A percentile compares a stretch with the other conserved stretches of the same genome.
These are phyloP conservation scores for Haemoproteus tartakovskyi DNA, from an alignment of 169 alveolate species.

Conservation along the genomic window DNA sequence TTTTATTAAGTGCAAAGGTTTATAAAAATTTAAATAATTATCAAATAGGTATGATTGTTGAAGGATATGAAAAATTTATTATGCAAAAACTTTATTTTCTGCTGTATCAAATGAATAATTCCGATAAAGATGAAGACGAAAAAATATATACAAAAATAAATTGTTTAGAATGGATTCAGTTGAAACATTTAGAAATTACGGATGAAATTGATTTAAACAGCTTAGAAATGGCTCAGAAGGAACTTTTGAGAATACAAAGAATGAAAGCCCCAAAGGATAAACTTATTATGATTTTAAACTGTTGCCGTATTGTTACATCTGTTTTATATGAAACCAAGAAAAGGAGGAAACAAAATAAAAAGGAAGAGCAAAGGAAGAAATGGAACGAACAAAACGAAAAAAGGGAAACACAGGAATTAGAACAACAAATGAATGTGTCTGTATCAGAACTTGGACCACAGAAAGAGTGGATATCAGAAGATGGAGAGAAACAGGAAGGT, in stretches of 20 bases:
- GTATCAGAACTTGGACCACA: too few relatives aligned
- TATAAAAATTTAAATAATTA: slow-evolving; percentile 63
- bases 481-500: background rate
- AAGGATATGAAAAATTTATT: slow-evolving; percentile 50
- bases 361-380: background rate
- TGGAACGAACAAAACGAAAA: background rate
- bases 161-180: slow-evolving; percentile 73
- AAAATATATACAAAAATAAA: slow-evolving; percentile 68
- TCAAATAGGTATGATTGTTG: slow-evolving; percentile 37
- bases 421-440: too few relatives aligned
- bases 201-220: slow-evolving; percentile 28
- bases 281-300: slow-evolving; percentile 71
- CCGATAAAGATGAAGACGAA: slow-evolving; percentile 74
- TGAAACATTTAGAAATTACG: slow-evolving; percentile 68
- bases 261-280: slow-evolving; percentile 79
- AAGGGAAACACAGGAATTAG: background rate
- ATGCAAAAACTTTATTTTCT: slow-evolving; percentile 71
- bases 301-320: slow-evolving; percentile 73
- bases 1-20: slow-evolving; percentile 33
- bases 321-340: slow-evolving; percentile 67
- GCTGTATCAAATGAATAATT: slow-evolving; percentile 68
- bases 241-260: slow-evolving; percentile 47
- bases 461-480: background rate
- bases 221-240: slow-evolving; percentile 17
- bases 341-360: background rate